These are phyloP conservation scores for Hura crepitans DNA, from an alignment of 441 rosid genomes.

Conservation along the genomic window DNA sequence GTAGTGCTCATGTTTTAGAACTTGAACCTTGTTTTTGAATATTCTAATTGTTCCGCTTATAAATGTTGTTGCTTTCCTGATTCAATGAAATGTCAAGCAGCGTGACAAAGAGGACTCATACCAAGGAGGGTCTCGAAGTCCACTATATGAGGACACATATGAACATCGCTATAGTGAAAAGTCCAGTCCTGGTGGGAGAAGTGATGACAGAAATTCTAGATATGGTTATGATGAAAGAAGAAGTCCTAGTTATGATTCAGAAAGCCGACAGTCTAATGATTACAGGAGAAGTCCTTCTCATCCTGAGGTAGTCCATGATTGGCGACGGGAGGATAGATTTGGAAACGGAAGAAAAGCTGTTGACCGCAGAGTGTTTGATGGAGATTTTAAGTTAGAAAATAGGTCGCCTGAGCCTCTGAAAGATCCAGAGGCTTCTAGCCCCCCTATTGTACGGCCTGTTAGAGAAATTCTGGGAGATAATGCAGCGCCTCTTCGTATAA, in stretches of 20 bases:
- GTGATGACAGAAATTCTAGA: conserved; percentile 44
- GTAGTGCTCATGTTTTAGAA: neutral
- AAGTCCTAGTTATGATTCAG: conserved; percentile 81
- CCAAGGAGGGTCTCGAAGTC: conserved; percentile 84
- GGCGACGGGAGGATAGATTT: conserved; percentile 95
- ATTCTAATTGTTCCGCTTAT: conserved; percentile 1
- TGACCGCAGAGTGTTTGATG: conserved; percentile 50
- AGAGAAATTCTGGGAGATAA: conserved; percentile 92
- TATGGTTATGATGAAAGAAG: conserved; percentile 48
- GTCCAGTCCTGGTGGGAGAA: conserved; percentile 86
- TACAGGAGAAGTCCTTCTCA: conserved; percentile 69
- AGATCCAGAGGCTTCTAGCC: conserved; percentile 62
- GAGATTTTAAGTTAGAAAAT: conserved; percentile 55
- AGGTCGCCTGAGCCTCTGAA: conserved; percentile 71
- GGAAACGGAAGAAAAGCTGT: conserved; percentile 59
- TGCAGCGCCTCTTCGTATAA: conserved; percentile 73
- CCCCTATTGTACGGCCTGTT: conserved; percentile 75
- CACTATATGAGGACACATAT: conserved; percentile 63
- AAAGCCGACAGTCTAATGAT: conserved; percentile 52
- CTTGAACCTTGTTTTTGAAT: conserved; percentile 12
- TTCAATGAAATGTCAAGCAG: conserved; percentile 36
- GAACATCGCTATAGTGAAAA: conserved; percentile 63
- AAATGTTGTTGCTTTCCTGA: conserved; percentile 4
- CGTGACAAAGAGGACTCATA: conserved; percentile 66
- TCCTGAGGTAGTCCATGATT: conserved; percentile 75